phyloP scores from a whole-genome alignment of 1,284 basidiomycete genomes.

The Ganoderma multipileum region DNA sequence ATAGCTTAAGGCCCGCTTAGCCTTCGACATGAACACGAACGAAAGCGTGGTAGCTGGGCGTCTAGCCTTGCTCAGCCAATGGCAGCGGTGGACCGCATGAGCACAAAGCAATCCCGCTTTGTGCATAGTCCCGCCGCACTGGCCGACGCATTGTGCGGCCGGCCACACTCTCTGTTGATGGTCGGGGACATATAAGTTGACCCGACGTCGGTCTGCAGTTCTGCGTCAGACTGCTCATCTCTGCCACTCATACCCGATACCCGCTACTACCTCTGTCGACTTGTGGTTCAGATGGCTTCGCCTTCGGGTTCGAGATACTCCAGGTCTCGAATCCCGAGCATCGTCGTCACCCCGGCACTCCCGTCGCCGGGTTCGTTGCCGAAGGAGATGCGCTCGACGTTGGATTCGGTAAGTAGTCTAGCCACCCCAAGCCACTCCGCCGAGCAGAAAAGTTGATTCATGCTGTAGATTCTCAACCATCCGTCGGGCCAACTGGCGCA shows the following conservation, averaged over 20 bases:
- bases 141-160: slow-evolving; percentile 2
- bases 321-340: slow-evolving; percentile 15
- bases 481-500: background rate
- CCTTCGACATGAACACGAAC: background rate
- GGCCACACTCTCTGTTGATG: background rate
- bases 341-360: slow-evolving; percentile 28
- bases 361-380: slow-evolving; percentile 28
- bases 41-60: background rate
- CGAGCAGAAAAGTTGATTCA: background rate
- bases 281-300: slow-evolving; percentile 11
- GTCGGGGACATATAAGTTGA: slow-evolving; percentile 4
- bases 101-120: slow-evolving; percentile 4
- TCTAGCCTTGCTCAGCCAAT: background rate
- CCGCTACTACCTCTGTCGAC: background rate
- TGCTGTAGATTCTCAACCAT: background rate
- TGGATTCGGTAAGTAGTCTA: slow-evolving; percentile 21
- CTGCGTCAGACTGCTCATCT: background rate
- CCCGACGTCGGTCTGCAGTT: background rate
- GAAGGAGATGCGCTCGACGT: slow-evolving; percentile 21
- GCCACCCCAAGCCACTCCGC: background rate
- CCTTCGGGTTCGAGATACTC: background rate
- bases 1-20: background rate
- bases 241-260: background rate
- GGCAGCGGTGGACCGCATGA: background rate
- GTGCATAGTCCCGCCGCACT: background rate